A percentile compares a stretch with the other conserved stretches of the same genome.
Evolutionary conservation across 2,329 filamentous ascomycete genomes (phyloP).

Genomic region (Zelopaecilomyces penicillatus): DNA sequence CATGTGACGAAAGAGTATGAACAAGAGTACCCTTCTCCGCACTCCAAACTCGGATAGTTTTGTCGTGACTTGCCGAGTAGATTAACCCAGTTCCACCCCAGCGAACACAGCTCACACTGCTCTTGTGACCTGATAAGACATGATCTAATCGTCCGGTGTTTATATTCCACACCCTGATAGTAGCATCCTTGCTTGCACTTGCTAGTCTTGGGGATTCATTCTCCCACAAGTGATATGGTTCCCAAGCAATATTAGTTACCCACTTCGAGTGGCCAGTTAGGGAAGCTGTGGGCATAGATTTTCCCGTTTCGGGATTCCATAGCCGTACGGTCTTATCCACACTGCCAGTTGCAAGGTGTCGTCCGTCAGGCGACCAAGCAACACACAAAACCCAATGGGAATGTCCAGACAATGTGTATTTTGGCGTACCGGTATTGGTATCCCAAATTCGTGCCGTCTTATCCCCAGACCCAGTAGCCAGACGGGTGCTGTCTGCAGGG

Average conservation of each 20-base stretch:
- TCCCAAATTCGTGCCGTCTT: constrained; percentile 91
- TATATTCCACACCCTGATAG: constrained; percentile 78
- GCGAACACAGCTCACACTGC: constrained; percentile 78
- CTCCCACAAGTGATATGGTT: constrained; percentile 79
- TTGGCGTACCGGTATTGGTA: constrained; percentile 83
- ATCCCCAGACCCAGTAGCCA: constrained; percentile 87
- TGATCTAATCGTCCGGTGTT: constrained; percentile 71
- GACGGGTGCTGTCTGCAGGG: constrained; percentile 62
- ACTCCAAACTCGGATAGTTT: constrained; percentile 88
- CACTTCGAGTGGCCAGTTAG: constrained; percentile 85
- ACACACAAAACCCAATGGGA: constrained; percentile 85
- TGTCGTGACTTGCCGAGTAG: constrained; percentile 83
- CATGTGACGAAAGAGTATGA: constrained; percentile 73
- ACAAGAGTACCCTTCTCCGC: constrained; percentile 68
- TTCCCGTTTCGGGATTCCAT: constrained; percentile 80
- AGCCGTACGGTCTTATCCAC: constrained; percentile 90
- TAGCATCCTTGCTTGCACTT: constrained; percentile 82
- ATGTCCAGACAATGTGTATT: constrained; percentile 79
- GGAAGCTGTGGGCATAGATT: constrained; percentile 50
- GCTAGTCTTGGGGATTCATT: constrained; percentile 70
- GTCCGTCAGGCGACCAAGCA: constrained; percentile 77
- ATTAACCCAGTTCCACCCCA: constrained; percentile 89
- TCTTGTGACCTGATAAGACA: constrained; percentile 81
- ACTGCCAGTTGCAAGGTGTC: constrained; percentile 75
- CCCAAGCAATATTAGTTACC: constrained; percentile 83